A percentile compares a stretch with the other conserved stretches of the same genome.
phyloP scores from a whole-genome alignment of 768 basidiomycete species.

The Russula sp. region DNA sequence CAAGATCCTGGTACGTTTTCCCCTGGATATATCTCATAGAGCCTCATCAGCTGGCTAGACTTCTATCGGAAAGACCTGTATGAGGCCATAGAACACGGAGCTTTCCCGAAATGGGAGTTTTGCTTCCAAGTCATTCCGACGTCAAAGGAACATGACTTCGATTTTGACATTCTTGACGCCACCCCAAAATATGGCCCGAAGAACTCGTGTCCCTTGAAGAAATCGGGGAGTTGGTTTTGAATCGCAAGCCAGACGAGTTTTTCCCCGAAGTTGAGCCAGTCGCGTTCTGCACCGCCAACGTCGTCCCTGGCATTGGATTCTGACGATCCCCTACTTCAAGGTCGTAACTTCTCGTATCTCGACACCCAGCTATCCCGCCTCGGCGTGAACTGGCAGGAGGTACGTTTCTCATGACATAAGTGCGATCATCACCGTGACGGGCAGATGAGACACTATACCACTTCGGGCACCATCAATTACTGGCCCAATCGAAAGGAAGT shows the following conservation, averaged over 20 bases:
- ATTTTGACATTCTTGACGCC: conserved; percentile 82
- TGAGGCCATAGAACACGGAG: conserved; percentile 72
- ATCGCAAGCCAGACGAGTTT: conserved; percentile 63
- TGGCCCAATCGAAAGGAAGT: conserved; percentile 54
- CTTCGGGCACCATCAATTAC: conserved; percentile 61
- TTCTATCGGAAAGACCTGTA: conserved; percentile 84
- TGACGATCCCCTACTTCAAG: conserved; percentile 76
- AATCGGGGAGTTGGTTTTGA: conserved; percentile 69
- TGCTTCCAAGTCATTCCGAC: conserved; percentile 70
- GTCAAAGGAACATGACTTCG: conserved; percentile 70
- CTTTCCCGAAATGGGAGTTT: conserved; percentile 72
- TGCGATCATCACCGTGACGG: conserved; percentile 64
- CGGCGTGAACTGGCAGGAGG: conserved; percentile 75
- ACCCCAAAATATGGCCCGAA: conserved; percentile 80
- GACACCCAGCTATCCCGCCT: conserved; percentile 81
- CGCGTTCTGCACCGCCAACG: conserved; percentile 70
- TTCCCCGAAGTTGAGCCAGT: conserved; percentile 87
- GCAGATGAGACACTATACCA: conserved; percentile 48
- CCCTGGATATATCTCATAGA: background rate
- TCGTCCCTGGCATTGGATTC: conserved; percentile 53
- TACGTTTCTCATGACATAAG: conserved; percentile 24
- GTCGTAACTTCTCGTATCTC: conserved; percentile 81
- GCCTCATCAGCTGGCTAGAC: background rate
- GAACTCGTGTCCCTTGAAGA: conserved; percentile 70
- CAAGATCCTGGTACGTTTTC: conserved; percentile 64